A percentile compares a stretch with the other conserved stretches of the same genome.
These are phyloP conservation scores for Chalara sp. DNA, from an alignment of 2,329 filamentous ascomycete genomes.

Conservation along the genomic window DNA sequence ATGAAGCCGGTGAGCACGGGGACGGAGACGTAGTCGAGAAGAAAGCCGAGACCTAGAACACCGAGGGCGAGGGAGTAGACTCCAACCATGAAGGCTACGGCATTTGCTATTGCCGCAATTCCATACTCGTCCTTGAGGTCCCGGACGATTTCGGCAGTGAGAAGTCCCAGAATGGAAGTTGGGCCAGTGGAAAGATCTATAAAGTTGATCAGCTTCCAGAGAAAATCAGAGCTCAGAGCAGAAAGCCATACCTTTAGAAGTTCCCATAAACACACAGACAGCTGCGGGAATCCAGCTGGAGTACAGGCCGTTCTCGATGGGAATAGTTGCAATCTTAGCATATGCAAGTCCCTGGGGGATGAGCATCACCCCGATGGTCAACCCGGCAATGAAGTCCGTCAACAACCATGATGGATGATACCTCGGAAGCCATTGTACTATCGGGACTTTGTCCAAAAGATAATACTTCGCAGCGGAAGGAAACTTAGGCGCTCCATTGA, in stretches of 20 bases:
- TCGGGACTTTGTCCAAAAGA: constrained; percentile 52
- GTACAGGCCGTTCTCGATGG: constrained; percentile 53
- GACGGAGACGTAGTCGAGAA: constrained; percentile 59
- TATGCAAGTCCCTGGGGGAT: constrained; percentile 58
- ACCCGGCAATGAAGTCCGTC: constrained; percentile 54
- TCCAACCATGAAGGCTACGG: constrained; percentile 57
- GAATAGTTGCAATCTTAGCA: constrained; percentile 54
- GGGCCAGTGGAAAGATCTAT: constrained; percentile 55
- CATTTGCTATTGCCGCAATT: constrained; percentile 50
- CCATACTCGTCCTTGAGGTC: constrained; percentile 45
- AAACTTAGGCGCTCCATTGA: constrained; percentile 21
- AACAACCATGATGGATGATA: constrained; percentile 56
- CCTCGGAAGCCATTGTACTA: constrained; percentile 54
- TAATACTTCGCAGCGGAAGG: constrained; percentile 50
- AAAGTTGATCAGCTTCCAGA: neutral
- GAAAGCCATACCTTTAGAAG: constrained; percentile 45
- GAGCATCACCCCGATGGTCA: constrained; percentile 53
- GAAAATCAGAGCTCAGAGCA: no score
- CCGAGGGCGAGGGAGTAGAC: constrained; percentile 53
- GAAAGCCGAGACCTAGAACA: constrained; percentile 55
- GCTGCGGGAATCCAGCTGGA: constrained; percentile 52
- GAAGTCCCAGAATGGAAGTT: constrained; percentile 56
- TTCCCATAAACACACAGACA: constrained; percentile 54
- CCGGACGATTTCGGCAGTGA: constrained; percentile 54
- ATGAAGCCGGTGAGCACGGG: constrained; percentile 61